Base-by-base conservation (phyloP, 2,329 filamentous ascomycete species). In the Talaromyces islandicus region DNA sequence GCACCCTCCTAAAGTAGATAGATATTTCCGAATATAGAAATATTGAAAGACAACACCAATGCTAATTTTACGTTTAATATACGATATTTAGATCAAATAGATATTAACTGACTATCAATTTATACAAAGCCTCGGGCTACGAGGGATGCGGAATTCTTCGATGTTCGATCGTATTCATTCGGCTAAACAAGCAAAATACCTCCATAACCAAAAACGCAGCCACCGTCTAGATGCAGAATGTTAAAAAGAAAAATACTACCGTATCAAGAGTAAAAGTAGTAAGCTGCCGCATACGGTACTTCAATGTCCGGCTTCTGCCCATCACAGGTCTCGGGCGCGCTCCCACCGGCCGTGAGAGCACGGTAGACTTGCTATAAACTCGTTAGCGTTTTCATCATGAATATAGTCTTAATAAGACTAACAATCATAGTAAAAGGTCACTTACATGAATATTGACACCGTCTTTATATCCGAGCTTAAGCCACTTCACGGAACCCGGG, bases 221-320 rank as follows among this genome's bases (percentile, higher is more conserved):
- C 19, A 46, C 19, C 17, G 24, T 46, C 43, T 46, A 24, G 24
- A 46, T 24, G 19, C 43, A 46, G 43, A 46, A 21, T 21, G 7
- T 14, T 7, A 17, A 43, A 21, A 4, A 46, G 43, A 46, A 24
- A 24, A 3, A 21, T 4, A 35, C 32, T 35, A 19, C 9, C 43
- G 6, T 46, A 1, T 55, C 29, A 38, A n/a, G 30, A 27, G 48
- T 53, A 78, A 25, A 78, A 75, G 75, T 74, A 78, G 61, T 78
- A 78, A 64, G 77, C 71, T 6, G 76, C 75, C 6, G 73, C 68
- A 67, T 78, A 79, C 21, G 73, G 67, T 24, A 76, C 68, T 56
- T 71, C 61, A 32, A 77, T 66, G 0, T 66, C 70, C 4, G 65
- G 61, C 7, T 67, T 54, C 59, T 72, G 69, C 7, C 68, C 67